Evolutionary conservation across 2,329 filamentous ascomycete genomes (phyloP).

Genomic region (Fusarium avenaceum): DNA sequence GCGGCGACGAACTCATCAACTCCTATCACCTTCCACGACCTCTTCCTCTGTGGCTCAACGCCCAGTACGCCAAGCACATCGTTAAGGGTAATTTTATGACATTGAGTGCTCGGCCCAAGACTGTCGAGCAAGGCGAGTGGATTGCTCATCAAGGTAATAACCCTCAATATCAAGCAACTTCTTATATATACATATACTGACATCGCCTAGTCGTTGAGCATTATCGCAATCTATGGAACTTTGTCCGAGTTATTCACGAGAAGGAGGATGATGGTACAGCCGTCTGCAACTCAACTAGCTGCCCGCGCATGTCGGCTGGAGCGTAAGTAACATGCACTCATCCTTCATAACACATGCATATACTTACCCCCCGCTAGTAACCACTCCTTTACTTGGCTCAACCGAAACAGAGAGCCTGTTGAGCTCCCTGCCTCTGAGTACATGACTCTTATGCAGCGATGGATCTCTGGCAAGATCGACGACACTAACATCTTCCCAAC

Average conservation of each 20-base stretch:
- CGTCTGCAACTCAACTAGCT: conserved; percentile 87
- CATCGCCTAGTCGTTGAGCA: conserved; percentile 83
- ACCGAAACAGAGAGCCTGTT: conserved; percentile 86
- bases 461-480: conserved; percentile 96
- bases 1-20: conserved; percentile 68
- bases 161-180: background rate
- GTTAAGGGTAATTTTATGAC: conserved; percentile 99
- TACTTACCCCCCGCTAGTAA: conserved; percentile 65
- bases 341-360: background rate
- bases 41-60: conserved; percentile 78
- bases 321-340: conserved; percentile 70
- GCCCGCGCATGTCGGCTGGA: conserved; percentile 95
- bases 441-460: conserved; percentile 95
- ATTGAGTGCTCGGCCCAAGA: conserved; percentile 92
- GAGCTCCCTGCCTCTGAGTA: conserved; percentile 94
- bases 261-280: conserved; percentile 82
- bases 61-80: conserved; percentile 84
- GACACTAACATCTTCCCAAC: conserved; percentile 92
- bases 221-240: conserved; percentile 89
- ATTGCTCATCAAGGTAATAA: conserved; percentile 87
- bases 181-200: background rate
- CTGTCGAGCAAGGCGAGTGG: conserved; percentile 96
- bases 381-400: conserved; percentile 96
- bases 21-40: conserved; percentile 75
- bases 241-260: conserved; percentile 89